These are phyloP conservation scores for Candida methanosorbosa DNA, from an alignment of 805 yeast species.

Conservation along the genomic window DNA sequence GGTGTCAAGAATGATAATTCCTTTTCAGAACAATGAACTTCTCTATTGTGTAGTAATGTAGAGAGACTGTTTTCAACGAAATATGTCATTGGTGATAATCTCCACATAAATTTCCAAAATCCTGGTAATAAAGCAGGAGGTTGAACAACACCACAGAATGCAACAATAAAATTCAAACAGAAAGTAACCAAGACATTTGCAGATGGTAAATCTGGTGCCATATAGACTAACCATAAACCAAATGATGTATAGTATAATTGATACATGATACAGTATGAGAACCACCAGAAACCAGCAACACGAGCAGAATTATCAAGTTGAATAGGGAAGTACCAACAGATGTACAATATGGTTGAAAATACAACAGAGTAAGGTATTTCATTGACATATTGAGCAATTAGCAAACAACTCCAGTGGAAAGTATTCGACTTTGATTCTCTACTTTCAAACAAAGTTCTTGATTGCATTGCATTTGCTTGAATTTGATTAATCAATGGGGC, in stretches of 20 bases:
- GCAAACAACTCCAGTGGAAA: conserved; percentile 59
- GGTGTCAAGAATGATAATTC: conserved; percentile 48
- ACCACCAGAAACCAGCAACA: conserved; percentile 40
- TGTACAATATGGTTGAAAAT: conserved; percentile 38
- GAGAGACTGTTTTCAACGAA: conserved; percentile 48
- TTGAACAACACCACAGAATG: conserved; percentile 67
- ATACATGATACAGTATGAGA: conserved; percentile 27
- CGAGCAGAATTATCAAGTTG: conserved; percentile 26
- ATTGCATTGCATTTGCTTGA: conserved; percentile 46
- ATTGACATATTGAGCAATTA: conserved; percentile 41
- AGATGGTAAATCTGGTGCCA: conserved; percentile 58
- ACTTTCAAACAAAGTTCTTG: conserved; percentile 59
- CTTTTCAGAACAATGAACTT: conserved; percentile 36
- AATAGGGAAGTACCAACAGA: conserved; percentile 27
- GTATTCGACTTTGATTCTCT: conserved; percentile 67
- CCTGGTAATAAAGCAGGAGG: conserved; percentile 54
- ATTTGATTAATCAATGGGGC: conserved; percentile 57
- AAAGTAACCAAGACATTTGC: conserved; percentile 54
- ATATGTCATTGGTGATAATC: conserved; percentile 65
- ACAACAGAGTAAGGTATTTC: conserved; percentile 55
- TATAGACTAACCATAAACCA: conserved; percentile 47
- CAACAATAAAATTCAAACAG: conserved; percentile 45
- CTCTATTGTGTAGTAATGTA: conserved; percentile 37
- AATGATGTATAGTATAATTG: conserved; percentile 40
- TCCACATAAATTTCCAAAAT: conserved; percentile 82